phyloP scores from a whole-genome alignment of 139 green algal genomes.

The Chlorella sp. region DNA sequence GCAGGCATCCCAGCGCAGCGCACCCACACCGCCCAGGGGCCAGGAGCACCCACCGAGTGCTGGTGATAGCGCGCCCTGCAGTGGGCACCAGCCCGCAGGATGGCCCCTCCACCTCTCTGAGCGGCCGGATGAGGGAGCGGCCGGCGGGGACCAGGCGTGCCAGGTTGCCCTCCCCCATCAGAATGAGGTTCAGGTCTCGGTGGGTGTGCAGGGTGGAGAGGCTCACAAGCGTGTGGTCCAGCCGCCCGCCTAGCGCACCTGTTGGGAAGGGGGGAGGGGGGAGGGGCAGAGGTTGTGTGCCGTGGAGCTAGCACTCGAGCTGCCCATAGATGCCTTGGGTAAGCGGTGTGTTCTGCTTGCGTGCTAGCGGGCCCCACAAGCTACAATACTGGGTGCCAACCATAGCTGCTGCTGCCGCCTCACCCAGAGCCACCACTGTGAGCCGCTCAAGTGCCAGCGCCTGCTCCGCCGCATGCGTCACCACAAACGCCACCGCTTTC shows the following conservation, averaged over 20 bases:
- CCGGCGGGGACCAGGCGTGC: constrained; percentile 79
- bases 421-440: constrained; percentile 14
- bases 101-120: constrained; percentile 77
- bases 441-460: constrained; percentile 7
- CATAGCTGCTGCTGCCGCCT: background rate
- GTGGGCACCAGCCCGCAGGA: constrained; percentile 90
- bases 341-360: too few species aligned
- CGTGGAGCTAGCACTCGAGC: too few species aligned
- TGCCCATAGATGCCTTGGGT: too few species aligned
- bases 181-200: constrained; percentile 74
- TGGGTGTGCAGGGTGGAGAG: constrained; percentile 83
- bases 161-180: constrained; percentile 88
- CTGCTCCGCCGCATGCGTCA: constrained; percentile 32
- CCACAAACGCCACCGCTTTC: constrained; percentile 74
- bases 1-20: background rate
- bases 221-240: constrained; percentile 95
- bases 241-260: constrained; percentile 89
- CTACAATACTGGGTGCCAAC: background rate
- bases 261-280: constrained; percentile 18
- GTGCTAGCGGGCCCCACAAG: too few species aligned
- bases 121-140: constrained; percentile 60
- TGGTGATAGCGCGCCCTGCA: constrained; percentile 57
- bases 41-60: constrained; percentile 30
- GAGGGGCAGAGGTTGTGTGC: background rate
- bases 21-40: background rate